Conservation (phyloP, 2,329 filamentous ascomycete species). For the Alternaria novae-zelandiae region DNA sequence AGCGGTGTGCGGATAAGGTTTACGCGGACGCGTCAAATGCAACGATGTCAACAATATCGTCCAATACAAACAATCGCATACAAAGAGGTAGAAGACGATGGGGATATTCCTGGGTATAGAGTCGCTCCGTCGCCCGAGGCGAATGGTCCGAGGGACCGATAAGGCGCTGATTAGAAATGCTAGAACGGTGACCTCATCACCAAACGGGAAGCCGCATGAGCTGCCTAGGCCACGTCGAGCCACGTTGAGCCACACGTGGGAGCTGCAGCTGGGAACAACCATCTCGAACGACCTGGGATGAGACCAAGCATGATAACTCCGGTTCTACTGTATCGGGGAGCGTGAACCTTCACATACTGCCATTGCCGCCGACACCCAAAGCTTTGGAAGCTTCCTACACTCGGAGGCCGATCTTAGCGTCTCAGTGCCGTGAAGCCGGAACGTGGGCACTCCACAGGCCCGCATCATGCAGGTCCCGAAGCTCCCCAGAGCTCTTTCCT, state of each 20-base stretch:
- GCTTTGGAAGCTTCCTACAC: background rate
- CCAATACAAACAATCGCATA: constrained; percentile 15
- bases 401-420: background rate
- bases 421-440: constrained; percentile 7
- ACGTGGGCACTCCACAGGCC: constrained; percentile 10
- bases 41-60: constrained; percentile 12
- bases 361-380: background rate
- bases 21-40: background rate
- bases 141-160: constrained; percentile 21
- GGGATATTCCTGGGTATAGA: constrained; percentile 2
- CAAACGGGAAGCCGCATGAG: constrained; percentile 7
- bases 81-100: background rate
- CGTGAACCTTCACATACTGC: background rate
- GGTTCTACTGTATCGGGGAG: background rate
- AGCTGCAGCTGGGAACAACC: background rate
- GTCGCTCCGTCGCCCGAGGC: constrained; percentile 14
- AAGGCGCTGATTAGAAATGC: constrained; percentile 38
- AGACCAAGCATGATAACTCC: background rate
- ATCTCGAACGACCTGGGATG: background rate
- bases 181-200: constrained; percentile 27
- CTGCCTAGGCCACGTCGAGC: constrained; percentile 11
- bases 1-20: background rate
- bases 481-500: constrained; percentile 12
- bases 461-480: constrained; percentile 25
- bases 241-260: constrained; percentile 9